Conservation (phyloP, 345 rosid genomes). For the Capsella bursapastoris region DNA sequence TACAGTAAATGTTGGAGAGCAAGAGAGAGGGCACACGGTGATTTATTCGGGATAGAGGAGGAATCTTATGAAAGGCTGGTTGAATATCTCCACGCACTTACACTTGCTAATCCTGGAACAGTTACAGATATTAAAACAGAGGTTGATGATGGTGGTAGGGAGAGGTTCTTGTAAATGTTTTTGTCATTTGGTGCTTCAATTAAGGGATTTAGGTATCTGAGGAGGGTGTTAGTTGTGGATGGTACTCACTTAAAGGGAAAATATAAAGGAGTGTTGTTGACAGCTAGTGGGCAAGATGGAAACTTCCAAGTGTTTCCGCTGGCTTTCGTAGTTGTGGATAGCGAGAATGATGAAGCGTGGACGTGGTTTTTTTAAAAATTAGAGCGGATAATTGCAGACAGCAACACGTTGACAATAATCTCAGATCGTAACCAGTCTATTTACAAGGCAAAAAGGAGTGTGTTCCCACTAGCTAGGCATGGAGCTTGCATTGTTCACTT, state of each 20-base stretch:
- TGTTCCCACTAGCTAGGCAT: background rate
- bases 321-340: background rate
- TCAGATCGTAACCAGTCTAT: background rate
- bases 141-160: background rate
- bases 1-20: background rate
- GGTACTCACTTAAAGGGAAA: background rate
- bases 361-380: background rate
- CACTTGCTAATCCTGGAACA: background rate
- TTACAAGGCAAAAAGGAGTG: background rate
- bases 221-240: background rate
- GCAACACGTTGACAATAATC: background rate
- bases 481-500: background rate
- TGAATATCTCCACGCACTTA: background rate
- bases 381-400: background rate
- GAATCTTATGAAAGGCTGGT: background rate
- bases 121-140: background rate
- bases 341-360: background rate
- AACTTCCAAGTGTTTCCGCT: background rate
- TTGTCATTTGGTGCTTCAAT: background rate
- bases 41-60: background rate
- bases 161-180: background rate
- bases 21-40: background rate
- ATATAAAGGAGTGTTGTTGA: background rate
- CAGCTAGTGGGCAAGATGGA: background rate
- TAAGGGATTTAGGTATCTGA: background rate